Conservation (phyloP, 78 protist species). For the Ministeria vibrans region DNA sequence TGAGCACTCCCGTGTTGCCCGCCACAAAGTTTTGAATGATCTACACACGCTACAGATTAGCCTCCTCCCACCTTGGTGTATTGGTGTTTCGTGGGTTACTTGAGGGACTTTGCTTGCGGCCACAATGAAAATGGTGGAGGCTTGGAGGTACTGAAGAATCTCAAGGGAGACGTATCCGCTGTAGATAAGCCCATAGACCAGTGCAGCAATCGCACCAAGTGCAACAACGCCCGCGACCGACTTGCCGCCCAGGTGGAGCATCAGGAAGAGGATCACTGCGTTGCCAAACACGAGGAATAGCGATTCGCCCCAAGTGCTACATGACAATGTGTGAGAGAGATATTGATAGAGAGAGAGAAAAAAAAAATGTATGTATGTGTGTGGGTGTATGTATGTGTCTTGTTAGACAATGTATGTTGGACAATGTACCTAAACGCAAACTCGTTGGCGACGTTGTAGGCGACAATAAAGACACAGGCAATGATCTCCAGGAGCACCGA, state of each 20-base stretch:
- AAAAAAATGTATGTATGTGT: background rate
- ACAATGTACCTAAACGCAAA: slow-evolving; percentile 2
- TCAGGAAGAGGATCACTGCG: slow-evolving; percentile 33
- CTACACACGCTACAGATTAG: slow-evolving; percentile 33
- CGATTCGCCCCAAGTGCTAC: slow-evolving; percentile 47
- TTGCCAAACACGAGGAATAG: slow-evolving; percentile 35
- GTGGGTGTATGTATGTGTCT: background rate
- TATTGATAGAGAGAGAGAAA: background rate
- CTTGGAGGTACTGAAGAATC: background rate
- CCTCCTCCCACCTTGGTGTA: too few relatives aligned
- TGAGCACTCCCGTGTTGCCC: slow-evolving; percentile 59
- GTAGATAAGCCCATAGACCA: background rate
- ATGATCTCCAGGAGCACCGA: slow-evolving; percentile 38
- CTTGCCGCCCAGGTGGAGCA: slow-evolving; percentile 26
- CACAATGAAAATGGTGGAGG: background rate
- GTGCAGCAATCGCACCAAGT: slow-evolving; percentile 8
- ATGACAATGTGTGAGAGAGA: background rate
- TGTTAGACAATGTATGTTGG: background rate
- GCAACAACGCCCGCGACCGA: background rate
- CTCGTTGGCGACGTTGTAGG: background rate
- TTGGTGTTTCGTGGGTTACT: too few relatives aligned
- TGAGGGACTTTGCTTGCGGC: slow-evolving; percentile 1
- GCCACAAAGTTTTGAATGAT: slow-evolving; percentile 25
- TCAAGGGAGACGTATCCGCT: background rate
- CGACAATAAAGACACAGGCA: slow-evolving; percentile 10